Evolutionary conservation across 371 early-diverging fungal genomes (phyloP), one percentile per base, ranked within the genome.

Genomic region (Nematocida ironsii): DNA sequence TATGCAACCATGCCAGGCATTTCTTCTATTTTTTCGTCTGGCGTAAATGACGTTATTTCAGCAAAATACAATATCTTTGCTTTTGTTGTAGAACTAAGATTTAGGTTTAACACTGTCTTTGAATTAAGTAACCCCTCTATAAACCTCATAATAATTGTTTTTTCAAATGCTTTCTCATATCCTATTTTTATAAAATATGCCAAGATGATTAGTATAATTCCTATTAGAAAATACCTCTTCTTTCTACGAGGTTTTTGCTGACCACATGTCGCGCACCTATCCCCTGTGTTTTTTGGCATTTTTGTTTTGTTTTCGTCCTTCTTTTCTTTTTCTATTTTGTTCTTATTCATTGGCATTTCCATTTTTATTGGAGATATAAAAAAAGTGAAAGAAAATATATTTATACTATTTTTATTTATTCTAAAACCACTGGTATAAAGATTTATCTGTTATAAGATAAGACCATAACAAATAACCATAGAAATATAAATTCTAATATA

Each of bases 121-220:
- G 54, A 27, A n/a, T 68, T 68, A 7, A 75, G 57, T 6, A 75
- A 55, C 2, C 70, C 76, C 3, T 75, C 25, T 25, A 75, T 25
- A 7, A 75, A 39, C 39, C 25, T 58, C 18, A 45, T 45, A 56
- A 69, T 64, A 40, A 67, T 45, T 16, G 67, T 33, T 56, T 39
- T 75, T 25, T 42, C 11, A 42, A 66, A 75, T 16, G 67, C 70
- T 55, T 69, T 66, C 48, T 75, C 76, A 55, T 75, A 75, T 27
- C 6, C 40, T 57, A 20, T 68, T 47, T 75, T 75, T 9, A 45
- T 44, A 39, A 45, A 47, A 42, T 64, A 56, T 20, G 23, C 50
- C 1, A 68, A 7, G 11, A 75, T 4, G 27, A 55, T 18, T 6
- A 66, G 11, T 20, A 69, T 7, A n/a, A 75, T n/a, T 6, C 11